A percentile compares a stretch with the other conserved stretches of the same genome.
phyloP scores from a whole-genome alignment of 179 eudicot species.

The Carnegiea gigantea region DNA sequence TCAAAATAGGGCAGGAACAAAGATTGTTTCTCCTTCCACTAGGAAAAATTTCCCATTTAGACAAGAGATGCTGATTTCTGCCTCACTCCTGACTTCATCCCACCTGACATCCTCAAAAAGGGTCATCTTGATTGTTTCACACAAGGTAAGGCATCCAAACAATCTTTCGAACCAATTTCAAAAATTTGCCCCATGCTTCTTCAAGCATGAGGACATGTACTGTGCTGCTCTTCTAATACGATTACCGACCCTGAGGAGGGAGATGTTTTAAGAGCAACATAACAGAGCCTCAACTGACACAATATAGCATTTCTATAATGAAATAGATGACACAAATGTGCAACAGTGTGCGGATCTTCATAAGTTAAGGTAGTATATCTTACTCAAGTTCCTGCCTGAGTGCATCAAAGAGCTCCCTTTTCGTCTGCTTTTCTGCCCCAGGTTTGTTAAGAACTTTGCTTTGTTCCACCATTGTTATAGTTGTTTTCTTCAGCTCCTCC shows the following conservation, averaged over 20 bases:
- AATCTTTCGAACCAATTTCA: not conserved
- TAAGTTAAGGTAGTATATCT: slow-evolving; percentile 24
- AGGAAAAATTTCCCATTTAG: not conserved
- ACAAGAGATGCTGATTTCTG: too few relatives aligned
- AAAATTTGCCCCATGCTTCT: not conserved
- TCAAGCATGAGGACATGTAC: not conserved
- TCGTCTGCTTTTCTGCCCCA: slow-evolving; percentile 97
- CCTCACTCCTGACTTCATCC: not conserved
- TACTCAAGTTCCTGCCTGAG: slow-evolving; percentile 97
- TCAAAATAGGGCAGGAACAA: too few relatives aligned
- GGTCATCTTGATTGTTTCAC: not conserved
- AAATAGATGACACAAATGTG: not conserved
- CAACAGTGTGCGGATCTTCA: not conserved
- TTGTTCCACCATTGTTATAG: slow-evolving; percentile 94
- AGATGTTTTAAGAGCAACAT: not conserved
- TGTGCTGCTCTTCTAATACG: not conserved
- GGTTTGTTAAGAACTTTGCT: slow-evolving; percentile 95
- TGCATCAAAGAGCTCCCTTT: slow-evolving; percentile 96
- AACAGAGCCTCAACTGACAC: not conserved
- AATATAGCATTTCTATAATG: not conserved
- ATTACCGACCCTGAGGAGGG: not conserved
- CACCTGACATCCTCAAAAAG: not conserved
- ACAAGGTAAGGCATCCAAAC: not conserved
- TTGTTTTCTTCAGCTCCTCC: slow-evolving; percentile 93
- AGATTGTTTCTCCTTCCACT: not conserved